Conservation (phyloP, 1,284 basidiomycete genomes). For the Ustilago esculenta region DNA sequence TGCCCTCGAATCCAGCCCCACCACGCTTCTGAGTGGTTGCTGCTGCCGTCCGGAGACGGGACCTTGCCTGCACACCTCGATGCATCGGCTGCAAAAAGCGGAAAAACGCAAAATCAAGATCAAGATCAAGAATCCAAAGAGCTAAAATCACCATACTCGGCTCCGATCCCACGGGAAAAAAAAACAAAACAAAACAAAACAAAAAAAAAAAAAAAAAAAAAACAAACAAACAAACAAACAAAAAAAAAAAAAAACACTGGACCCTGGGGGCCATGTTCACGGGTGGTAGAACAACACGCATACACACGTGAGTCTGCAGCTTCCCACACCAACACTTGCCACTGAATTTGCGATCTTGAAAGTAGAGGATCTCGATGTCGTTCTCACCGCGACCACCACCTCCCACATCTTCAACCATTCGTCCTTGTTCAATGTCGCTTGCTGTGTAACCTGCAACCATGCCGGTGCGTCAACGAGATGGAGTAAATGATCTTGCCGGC, state of each 20-base stretch:
- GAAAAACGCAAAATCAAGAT: too few relatives aligned
- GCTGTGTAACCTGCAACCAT: not conserved
- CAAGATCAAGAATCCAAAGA: too few relatives aligned
- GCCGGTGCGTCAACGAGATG: conserved; percentile 12
- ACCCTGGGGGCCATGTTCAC: not conserved
- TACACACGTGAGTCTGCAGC: conserved; percentile 5
- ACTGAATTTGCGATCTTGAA: too few relatives aligned
- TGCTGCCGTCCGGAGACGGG: not conserved
- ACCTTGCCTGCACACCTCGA: not conserved
- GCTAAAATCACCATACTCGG: too few relatives aligned
- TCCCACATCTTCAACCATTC: too few relatives aligned
- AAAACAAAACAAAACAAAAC: not conserved
- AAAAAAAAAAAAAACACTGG: not conserved
- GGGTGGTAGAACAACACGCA: conserved; percentile 14
- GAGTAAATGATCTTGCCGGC: not conserved
- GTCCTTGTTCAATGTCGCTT: too few relatives aligned
- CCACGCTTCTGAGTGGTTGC: not conserved
- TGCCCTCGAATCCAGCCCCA: too few relatives aligned
- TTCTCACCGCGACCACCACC: not conserved
- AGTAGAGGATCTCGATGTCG: not conserved
- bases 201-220: not conserved
- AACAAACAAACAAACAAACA: too few relatives aligned
- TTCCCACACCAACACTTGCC: too few relatives aligned
- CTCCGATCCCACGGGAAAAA: not conserved
- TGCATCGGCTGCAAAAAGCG: too few relatives aligned